A percentile compares a stretch with the other conserved stretches of the same genome.
phyloP scores from a whole-genome alignment of 768 basidiomycete genomes.

The Austroboletus festivus region DNA sequence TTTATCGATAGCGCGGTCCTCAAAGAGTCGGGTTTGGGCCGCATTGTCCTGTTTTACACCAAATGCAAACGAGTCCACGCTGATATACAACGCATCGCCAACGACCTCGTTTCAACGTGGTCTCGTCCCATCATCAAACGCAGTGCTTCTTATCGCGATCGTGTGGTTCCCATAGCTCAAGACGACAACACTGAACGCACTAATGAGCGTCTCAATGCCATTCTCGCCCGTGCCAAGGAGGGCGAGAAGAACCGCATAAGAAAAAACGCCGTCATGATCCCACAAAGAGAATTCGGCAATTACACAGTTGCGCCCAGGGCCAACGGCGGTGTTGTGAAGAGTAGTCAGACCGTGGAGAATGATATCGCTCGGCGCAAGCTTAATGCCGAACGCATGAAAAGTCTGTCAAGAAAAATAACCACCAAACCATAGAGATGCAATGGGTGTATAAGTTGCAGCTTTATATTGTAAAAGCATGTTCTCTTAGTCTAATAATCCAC shows the following conservation, averaged over 20 bases:
- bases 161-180: slow-evolving; percentile 59
- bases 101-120: slow-evolving; percentile 82
- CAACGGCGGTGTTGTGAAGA: slow-evolving; percentile 50
- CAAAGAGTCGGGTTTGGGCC: slow-evolving; percentile 87
- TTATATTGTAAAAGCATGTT: slow-evolving; percentile 5
- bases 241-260: slow-evolving; percentile 65
- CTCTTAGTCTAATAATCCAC: not conserved
- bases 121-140: slow-evolving; percentile 90
- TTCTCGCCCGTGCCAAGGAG: slow-evolving; percentile 64
- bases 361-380: slow-evolving; percentile 72
- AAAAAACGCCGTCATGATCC: slow-evolving; percentile 82
- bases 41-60: slow-evolving; percentile 91
- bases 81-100: slow-evolving; percentile 76
- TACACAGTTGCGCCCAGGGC: slow-evolving; percentile 77
- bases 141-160: slow-evolving; percentile 75
- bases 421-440: slow-evolving; percentile 19
- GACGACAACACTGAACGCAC: slow-evolving; percentile 36
- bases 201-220: slow-evolving; percentile 62
- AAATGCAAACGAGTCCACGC: slow-evolving; percentile 88
- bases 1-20: slow-evolving; percentile 88
- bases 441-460: not conserved
- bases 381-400: slow-evolving; percentile 71
- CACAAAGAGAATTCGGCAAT: slow-evolving; percentile 67
- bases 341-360: slow-evolving; percentile 61
- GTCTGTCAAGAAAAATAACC: slow-evolving; percentile 51